These are phyloP conservation scores for Candida morakotiae DNA, from an alignment of 805 yeast genomes.

Conservation along the genomic window DNA sequence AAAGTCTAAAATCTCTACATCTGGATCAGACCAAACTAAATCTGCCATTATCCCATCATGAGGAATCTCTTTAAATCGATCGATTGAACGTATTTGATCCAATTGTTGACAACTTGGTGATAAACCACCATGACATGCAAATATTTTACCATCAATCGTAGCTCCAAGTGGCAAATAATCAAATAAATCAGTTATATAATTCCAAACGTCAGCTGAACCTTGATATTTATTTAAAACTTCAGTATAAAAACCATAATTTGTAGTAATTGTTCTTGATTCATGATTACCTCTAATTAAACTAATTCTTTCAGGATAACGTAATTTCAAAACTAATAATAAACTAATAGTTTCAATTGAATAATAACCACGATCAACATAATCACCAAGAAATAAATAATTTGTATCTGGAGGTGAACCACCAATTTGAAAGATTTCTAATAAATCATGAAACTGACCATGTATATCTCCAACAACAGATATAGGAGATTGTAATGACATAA, in stretches of 20 bases:
- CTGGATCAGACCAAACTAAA: slow-evolving; percentile 98
- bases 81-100: slow-evolving; percentile 87
- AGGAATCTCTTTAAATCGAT: slow-evolving; percentile 91
- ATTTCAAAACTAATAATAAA: slow-evolving; percentile 72
- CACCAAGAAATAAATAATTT: slow-evolving; percentile 89
- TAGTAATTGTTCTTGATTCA: slow-evolving; percentile 94
- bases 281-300: slow-evolving; percentile 90
- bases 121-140: slow-evolving; percentile 96
- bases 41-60: slow-evolving; percentile 99
- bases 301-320: slow-evolving; percentile 83
- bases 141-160: slow-evolving; percentile 82
- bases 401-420: slow-evolving; percentile 95
- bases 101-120: slow-evolving; percentile 93
- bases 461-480: slow-evolving; percentile 96
- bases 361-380: slow-evolving; percentile 93
- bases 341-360: slow-evolving; percentile 92
- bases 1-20: slow-evolving; percentile 73
- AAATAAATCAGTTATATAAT: slow-evolving; percentile 84
- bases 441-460: slow-evolving; percentile 95
- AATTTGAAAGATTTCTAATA: slow-evolving; percentile 85
- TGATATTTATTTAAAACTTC: slow-evolving; percentile 93
- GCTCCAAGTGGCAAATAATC: slow-evolving; percentile 88
- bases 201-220: slow-evolving; percentile 69
- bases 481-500: slow-evolving; percentile 78
- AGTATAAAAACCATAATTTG: slow-evolving; percentile 93